Evolutionary conservation across 2,329 filamentous ascomycete species (phyloP).

Genomic region (Gaeumannomyces sp.): DNA sequence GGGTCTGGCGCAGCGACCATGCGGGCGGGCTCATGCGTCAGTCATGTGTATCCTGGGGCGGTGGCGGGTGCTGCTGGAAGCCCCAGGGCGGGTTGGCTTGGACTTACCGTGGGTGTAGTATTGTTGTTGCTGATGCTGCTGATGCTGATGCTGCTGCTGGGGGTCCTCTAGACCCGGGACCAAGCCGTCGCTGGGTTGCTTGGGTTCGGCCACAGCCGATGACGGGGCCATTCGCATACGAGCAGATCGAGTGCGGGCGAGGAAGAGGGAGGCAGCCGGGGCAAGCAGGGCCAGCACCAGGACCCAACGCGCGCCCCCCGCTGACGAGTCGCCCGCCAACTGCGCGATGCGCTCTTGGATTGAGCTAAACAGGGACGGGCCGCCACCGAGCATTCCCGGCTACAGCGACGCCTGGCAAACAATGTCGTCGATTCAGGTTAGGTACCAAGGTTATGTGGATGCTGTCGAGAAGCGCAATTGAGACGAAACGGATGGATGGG

Average conservation of each 20-base stretch:
- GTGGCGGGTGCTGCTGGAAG: not conserved
- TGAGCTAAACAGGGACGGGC: not conserved
- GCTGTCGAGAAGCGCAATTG: not conserved
- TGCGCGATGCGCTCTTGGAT: not conserved
- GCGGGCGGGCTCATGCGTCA: not conserved
- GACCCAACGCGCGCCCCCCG: not conserved
- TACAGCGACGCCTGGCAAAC: not conserved
- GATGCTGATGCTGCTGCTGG: not conserved
- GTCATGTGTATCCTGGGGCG: not conserved
- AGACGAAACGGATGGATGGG: not conserved
- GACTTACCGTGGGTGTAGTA: not conserved
- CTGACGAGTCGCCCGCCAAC: not conserved
- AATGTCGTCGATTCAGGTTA: not conserved
- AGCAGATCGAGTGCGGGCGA: not conserved
- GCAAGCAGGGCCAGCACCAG: not conserved
- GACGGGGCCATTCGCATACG: not conserved
- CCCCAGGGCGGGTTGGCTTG: too few relatives aligned
- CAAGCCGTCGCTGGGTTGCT: not conserved
- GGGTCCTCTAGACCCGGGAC: not conserved
- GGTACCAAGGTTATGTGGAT: not conserved
- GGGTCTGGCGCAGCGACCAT: constrained; percentile 24
- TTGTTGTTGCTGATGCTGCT: not conserved
- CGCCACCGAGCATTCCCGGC: not conserved
- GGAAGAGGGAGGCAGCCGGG: not conserved
- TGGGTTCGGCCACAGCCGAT: not conserved